Conservation (phyloP, 2,329 filamentous ascomycete species). For the Simplicillium aogashimaense region DNA sequence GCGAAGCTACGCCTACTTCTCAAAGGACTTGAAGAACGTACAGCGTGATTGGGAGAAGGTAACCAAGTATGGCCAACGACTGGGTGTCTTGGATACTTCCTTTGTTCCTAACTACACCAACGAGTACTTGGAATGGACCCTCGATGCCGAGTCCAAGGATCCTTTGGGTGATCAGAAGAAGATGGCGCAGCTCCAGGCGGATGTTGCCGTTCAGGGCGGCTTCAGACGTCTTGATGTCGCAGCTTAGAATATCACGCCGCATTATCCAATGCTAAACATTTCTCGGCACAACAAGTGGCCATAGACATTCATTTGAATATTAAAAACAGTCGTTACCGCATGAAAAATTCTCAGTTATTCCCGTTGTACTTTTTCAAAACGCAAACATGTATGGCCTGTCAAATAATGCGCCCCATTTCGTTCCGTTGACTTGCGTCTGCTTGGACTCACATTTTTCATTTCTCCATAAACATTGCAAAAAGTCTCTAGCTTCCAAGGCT, state of each 20-base stretch:
- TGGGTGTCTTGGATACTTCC: conserved; percentile 52
- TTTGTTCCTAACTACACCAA: conserved; percentile 72
- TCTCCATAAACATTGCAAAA: conserved; percentile 11
- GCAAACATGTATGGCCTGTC: conserved; percentile 1
- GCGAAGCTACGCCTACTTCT: conserved; percentile 69
- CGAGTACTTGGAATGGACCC: conserved; percentile 54
- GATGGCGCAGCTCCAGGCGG: conserved; percentile 60
- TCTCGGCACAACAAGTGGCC: no score
- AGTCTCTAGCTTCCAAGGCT: conserved; percentile 9
- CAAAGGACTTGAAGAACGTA: conserved; percentile 65
- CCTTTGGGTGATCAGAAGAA: conserved; percentile 65
- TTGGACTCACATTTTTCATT: background rate
- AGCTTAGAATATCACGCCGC: background rate
- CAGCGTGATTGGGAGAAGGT: conserved; percentile 68
- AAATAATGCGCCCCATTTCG: conserved; percentile 1
- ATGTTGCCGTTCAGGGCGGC: conserved; percentile 54
- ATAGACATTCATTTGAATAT: no score
- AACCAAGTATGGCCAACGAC: conserved; percentile 63
- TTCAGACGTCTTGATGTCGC: conserved; percentile 39
- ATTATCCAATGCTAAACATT: no score
- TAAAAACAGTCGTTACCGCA: no score
- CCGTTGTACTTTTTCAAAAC: background rate
- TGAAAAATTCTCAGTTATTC: background rate
- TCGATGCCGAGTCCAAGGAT: conserved; percentile 55
- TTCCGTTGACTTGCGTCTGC: background rate